Percentiles rank a stretch among this genome's conserved stretches.
phyloP scores from a whole-genome alignment of 2,329 filamentous ascomycete species.

The Proliferodiscus dingleyae region DNA sequence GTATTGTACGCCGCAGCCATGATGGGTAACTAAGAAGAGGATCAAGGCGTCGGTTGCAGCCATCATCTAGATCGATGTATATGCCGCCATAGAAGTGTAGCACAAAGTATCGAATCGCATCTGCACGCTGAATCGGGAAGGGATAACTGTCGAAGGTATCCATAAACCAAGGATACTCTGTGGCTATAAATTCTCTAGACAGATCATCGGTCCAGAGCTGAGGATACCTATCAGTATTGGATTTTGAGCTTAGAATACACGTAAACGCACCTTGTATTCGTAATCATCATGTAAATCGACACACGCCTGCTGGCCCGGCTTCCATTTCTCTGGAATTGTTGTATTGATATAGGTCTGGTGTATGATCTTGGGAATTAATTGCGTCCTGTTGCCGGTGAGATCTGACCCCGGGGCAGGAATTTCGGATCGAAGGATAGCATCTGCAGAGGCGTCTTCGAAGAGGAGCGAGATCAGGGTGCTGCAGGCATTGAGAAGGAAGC shows the following conservation, averaged over 20 bases:
- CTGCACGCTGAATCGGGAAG: conserved; percentile 72
- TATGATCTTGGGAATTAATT: conserved; percentile 70
- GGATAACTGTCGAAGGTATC: conserved; percentile 69
- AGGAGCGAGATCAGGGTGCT: conserved; percentile 68
- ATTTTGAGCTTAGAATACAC: background rate
- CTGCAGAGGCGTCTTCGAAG: conserved; percentile 59
- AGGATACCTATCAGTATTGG: conserved; percentile 4
- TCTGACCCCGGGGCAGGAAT: conserved; percentile 61
- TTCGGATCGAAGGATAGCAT: conserved; percentile 62
- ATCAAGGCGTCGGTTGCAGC: conserved; percentile 40
- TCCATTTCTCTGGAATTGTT: conserved; percentile 62
- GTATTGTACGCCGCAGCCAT: conserved; percentile 65
- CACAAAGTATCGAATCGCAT: conserved; percentile 76
- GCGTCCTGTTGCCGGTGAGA: conserved; percentile 48
- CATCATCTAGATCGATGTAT: conserved; percentile 70
- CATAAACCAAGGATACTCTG: conserved; percentile 74
- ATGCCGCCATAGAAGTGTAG: conserved; percentile 73
- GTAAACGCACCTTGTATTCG: conserved; percentile 58
- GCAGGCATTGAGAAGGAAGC: conserved; percentile 60
- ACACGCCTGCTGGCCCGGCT: conserved; percentile 62
- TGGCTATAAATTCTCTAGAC: conserved; percentile 65
- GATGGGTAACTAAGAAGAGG: conserved; percentile 64
- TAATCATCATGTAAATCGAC: conserved; percentile 65
- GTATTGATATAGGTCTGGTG: conserved; percentile 72
- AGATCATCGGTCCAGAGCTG: conserved; percentile 73